These are phyloP conservation scores for Kuraishia cidri DNA, from an alignment of 805 yeast genomes.

Conservation along the genomic window DNA sequence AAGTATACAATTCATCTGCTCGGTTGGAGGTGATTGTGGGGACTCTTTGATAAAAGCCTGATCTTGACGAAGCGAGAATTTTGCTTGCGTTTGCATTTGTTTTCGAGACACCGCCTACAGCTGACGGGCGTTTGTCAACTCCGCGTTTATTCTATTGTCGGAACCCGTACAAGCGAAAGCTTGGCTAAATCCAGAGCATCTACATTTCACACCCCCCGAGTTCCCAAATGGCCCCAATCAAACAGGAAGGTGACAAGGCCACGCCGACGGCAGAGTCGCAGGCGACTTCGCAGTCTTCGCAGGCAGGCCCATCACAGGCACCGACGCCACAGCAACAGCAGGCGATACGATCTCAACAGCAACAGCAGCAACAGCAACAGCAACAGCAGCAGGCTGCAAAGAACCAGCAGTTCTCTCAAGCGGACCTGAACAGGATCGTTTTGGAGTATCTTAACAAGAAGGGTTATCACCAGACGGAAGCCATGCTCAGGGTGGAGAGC, in stretches of 20 bases:
- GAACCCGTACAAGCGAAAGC: no score
- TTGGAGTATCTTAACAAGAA: conserved; percentile 87
- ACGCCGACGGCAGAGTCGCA: not conserved
- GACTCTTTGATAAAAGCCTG: no score
- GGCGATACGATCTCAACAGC: conserved; percentile 12
- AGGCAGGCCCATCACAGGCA: not conserved
- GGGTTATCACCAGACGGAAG: conserved; percentile 92
- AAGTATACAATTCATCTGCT: no score
- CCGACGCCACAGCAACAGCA: conserved; percentile 8
- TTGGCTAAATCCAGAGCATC: no score
- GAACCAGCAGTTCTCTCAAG: conserved; percentile 53
- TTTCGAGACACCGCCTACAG: no score
- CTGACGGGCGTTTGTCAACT: no score
- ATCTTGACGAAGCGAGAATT: no score
- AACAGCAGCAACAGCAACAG: conserved; percentile 8
- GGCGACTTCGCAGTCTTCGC: not conserved
- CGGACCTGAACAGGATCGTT: conserved; percentile 86
- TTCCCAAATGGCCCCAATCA: conserved; percentile 3
- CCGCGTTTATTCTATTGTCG: no score
- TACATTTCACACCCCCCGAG: no score
- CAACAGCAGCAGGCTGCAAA: conserved; percentile 6
- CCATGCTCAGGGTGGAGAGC: conserved; percentile 84
- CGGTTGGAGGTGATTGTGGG: no score
- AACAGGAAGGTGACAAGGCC: conserved; percentile 2
- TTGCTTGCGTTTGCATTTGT: no score